phyloP scores from a whole-genome alignment of 2,329 filamentous ascomycete species.

The Penicillium janthinellum region DNA sequence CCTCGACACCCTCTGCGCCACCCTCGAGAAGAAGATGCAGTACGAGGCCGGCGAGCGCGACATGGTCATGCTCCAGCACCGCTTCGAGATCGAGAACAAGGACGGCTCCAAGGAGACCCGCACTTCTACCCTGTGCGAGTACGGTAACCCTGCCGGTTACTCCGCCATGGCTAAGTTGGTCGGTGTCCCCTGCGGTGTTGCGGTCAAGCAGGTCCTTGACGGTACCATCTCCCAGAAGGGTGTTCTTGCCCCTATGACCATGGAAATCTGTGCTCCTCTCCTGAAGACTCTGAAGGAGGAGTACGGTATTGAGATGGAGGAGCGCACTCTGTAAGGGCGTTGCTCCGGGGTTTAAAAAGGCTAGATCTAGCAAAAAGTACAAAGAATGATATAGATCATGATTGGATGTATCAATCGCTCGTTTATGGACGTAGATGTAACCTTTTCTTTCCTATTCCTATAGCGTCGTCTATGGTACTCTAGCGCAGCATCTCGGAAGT shows the following conservation, averaged over 20 bases:
- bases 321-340: constrained; percentile 58
- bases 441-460: too few species aligned
- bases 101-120: constrained; percentile 76
- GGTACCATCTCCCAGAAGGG: constrained; percentile 70
- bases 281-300: constrained; percentile 78
- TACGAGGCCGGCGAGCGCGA: constrained; percentile 82
- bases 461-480: too few species aligned
- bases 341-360: neutral
- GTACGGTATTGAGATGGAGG: constrained; percentile 71
- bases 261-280: constrained; percentile 70
- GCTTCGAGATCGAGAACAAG: constrained; percentile 79
- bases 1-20: constrained; percentile 87
- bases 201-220: constrained; percentile 76
- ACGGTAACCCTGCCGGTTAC: constrained; percentile 78
- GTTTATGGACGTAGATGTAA: neutral
- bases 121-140: constrained; percentile 79
- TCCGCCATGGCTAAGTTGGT: constrained; percentile 82
- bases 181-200: constrained; percentile 72
- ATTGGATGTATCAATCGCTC: constrained; percentile 2
- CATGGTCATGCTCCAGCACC: constrained; percentile 66
- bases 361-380: constrained; percentile 9
- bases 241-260: constrained; percentile 74
- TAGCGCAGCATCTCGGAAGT: too few species aligned
- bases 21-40: constrained; percentile 88
- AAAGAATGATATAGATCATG: constrained; percentile 17